Evolutionary conservation across 106 monocot genomes (phyloP).

Genomic region (Apostasia ramifera): DNA sequence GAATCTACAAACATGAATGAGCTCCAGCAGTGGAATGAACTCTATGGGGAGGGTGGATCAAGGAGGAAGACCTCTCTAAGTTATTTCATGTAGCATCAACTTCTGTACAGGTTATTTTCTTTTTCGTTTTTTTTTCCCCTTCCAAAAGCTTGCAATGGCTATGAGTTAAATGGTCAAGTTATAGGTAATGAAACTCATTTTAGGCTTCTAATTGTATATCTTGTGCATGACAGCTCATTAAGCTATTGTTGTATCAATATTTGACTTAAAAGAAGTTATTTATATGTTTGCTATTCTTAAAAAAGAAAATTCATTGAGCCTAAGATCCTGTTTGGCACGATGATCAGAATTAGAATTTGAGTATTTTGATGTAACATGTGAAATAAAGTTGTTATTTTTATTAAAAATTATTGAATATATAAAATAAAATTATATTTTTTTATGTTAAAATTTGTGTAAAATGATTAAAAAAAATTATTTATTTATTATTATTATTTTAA

Average conservation of each 20-base stretch:
- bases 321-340: no score
- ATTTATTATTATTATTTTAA: no score
- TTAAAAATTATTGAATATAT: no score
- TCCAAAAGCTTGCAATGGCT: no score
- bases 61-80: conserved; percentile 62
- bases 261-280: background rate
- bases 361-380: no score
- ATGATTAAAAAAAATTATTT: no score
- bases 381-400: no score
- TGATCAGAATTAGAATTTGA: no score
- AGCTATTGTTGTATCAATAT: conserved; percentile 5
- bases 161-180: background rate
- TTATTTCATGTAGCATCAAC: conserved; percentile 50
- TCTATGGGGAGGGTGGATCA: conserved; percentile 69
- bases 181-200: conserved; percentile 7
- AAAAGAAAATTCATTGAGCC: no score
- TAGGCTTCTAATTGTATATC: conserved; percentile 6
- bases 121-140: background rate
- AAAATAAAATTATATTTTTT: no score
- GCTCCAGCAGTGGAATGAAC: conserved; percentile 63
- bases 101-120: conserved; percentile 6
- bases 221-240: conserved; percentile 2
- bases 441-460: no score
- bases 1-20: conserved; percentile 69
- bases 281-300: no score